Percentiles rank a stretch among this genome's conserved stretches.
These are phyloP conservation scores for Candida easanensis DNA, from an alignment of 805 yeast genomes.

Conservation along the genomic window DNA sequence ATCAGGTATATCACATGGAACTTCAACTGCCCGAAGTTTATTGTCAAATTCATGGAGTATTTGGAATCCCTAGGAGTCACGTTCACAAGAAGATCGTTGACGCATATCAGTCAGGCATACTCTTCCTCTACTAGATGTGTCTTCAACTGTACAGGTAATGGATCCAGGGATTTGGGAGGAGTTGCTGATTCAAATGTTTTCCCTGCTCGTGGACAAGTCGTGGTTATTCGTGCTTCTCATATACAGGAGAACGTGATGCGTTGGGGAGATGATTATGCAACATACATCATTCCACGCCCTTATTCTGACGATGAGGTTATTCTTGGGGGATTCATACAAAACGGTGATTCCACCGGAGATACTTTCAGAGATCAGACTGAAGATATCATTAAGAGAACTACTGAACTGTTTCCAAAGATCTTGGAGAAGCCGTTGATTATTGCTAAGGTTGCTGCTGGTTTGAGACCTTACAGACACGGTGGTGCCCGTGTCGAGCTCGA, in stretches of 20 bases:
- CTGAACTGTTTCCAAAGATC: slow-evolving; percentile 49
- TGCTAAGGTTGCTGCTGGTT: slow-evolving; percentile 65
- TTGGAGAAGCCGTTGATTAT: slow-evolving; percentile 46
- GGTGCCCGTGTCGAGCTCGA: slow-evolving; percentile 71
- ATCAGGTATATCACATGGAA: slow-evolving; percentile 57
- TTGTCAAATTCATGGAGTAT: slow-evolving; percentile 44
- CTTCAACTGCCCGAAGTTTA: slow-evolving; percentile 67
- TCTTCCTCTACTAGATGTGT: slow-evolving; percentile 36
- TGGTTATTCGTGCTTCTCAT: slow-evolving; percentile 69
- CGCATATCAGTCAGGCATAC: slow-evolving; percentile 59
- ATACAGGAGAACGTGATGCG: slow-evolving; percentile 53
- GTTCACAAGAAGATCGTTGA: slow-evolving; percentile 43
- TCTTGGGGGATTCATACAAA: slow-evolving; percentile 73
- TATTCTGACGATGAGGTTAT: slow-evolving; percentile 61
- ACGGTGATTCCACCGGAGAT: slow-evolving; percentile 58
- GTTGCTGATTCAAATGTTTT: slow-evolving; percentile 59
- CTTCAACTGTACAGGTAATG: slow-evolving; percentile 77
- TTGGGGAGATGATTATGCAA: slow-evolving; percentile 59
- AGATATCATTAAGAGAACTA: slow-evolving; percentile 60
- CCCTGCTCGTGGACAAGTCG: slow-evolving; percentile 81
- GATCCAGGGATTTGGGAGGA: slow-evolving; percentile 62
- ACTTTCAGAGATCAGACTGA: slow-evolving; percentile 55
- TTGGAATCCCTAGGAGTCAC: slow-evolving; percentile 48
- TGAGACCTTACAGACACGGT: slow-evolving; percentile 74
- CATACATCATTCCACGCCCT: slow-evolving; percentile 74